Base-by-base conservation (phyloP, 2,329 filamentous ascomycete species). In the Trichophyton verrucosum region DNA sequence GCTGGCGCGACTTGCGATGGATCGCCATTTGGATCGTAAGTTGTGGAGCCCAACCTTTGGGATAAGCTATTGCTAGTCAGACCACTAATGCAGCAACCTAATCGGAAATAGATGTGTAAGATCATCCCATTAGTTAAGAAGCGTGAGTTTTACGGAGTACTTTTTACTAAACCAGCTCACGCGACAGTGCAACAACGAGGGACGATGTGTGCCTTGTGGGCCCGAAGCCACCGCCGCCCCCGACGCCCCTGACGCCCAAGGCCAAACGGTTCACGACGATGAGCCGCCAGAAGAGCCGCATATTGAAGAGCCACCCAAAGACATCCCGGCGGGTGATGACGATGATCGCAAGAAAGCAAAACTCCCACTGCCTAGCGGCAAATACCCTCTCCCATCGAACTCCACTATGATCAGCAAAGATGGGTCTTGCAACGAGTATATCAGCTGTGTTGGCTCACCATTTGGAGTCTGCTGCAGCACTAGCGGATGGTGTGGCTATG, bases 381-480 rank as follows among this genome's bases (percentile, higher is more conserved):
- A 17, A 57, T 13, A 24, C 2, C 36, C 33, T 57, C 22, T 44
- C 38, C 38, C 42, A 36, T n/a, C 33, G 24, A 55, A 61, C 27
- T 42, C 17, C n/a, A 59, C 27, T n/a, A 24, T 56, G n/a, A 61
- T 65, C 22, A 64, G 62, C 57, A 55, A 59, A 44, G 61, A 65
- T 22, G 64, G 64, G 27, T 61, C 47, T 33, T 65, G 64, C 36
- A 51, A 58, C 42, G 27, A 61, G 1, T 22, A 60, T 55, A 53
- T 63, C 9, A 11, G 49, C 8, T 65, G 64, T 30, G 49, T 51
- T 15, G 64, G 64, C n/a, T 63, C 64, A 13, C 55, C 55, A 22
- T 65, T 61, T 47, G 64, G 64, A 38, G 51, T 62, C 27, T 65
- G 64, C 17, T 65, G 64, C 20, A 65, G 64, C 58, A 61, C 44